A percentile compares a stretch with the other conserved stretches of the same genome.
phyloP scores from a whole-genome alignment of 306 rosid species.

The Argentina anserina region DNA sequence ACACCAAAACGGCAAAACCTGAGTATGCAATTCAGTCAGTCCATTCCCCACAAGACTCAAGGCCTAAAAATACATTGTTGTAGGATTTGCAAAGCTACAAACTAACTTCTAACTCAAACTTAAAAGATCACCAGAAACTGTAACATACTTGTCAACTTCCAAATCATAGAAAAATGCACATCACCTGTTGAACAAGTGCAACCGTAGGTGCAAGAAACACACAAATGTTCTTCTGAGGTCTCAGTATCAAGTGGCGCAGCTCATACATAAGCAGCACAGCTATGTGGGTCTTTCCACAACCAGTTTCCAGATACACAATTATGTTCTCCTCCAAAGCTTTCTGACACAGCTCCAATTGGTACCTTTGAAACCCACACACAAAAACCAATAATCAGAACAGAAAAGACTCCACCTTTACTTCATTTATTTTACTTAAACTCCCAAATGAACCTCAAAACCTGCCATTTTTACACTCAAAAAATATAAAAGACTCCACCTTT shows the following conservation, averaged over 20 bases:
- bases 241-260: slow-evolving; percentile 61
- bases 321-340: slow-evolving; percentile 84
- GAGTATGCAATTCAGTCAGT: neutral
- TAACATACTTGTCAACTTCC: neutral
- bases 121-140: slow-evolving; percentile 3
- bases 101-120: neutral
- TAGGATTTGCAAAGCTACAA: neutral
- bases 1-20: neutral
- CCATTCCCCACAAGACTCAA: neutral
- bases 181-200: slow-evolving; percentile 87
- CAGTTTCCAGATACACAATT: slow-evolving; percentile 86
- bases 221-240: slow-evolving; percentile 62
- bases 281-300: slow-evolving; percentile 94
- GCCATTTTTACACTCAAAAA: neutral
- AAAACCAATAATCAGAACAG: neutral
- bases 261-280: slow-evolving; percentile 78
- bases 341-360: slow-evolving; percentile 75
- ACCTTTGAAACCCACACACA: slow-evolving; percentile 42
- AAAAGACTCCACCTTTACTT: neutral
- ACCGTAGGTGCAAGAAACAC: slow-evolving; percentile 94
- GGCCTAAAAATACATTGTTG: neutral
- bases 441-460: slow-evolving; percentile 1
- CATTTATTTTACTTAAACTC: neutral
- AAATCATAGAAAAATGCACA: slow-evolving; percentile 18
- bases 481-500: neutral